phyloP scores from a whole-genome alignment of 129 eudicot species.

The Tanacetum coccineum region DNA sequence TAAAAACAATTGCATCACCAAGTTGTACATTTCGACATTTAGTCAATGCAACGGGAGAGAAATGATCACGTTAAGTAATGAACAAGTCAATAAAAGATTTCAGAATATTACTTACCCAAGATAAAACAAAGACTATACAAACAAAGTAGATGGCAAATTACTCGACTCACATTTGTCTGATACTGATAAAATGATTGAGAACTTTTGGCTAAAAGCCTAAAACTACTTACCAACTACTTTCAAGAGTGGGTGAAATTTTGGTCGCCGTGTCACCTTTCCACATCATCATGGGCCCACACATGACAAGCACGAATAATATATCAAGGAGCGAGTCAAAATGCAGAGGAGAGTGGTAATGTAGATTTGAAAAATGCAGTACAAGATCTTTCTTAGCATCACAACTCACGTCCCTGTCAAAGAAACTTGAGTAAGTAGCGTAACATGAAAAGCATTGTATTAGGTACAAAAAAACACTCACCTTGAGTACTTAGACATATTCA shows the following conservation, averaged over 20 bases:
- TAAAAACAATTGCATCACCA: background rate
- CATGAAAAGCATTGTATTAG: background rate
- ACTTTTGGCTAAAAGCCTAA: background rate
- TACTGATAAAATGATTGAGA: too few species aligned
- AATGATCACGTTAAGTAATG: too few species aligned
- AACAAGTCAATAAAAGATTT: too few species aligned
- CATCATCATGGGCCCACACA: background rate
- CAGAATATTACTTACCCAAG: background rate
- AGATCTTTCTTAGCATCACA: background rate
- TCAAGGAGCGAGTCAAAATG: background rate
- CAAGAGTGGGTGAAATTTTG: background rate
- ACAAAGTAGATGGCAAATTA: too few species aligned
- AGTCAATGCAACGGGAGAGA: too few species aligned
- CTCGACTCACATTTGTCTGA: too few species aligned
- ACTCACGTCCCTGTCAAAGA: background rate
- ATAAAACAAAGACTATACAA: background rate
- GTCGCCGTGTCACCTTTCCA: background rate
- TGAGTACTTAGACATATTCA: background rate
- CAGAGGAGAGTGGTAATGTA: background rate
- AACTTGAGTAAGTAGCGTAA: background rate
- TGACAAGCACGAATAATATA: background rate
- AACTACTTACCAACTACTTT: background rate
- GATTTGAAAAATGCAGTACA: background rate
- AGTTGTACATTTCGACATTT: background rate
- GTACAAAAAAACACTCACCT: background rate